phyloP scores from a whole-genome alignment of 805 yeast genomes.

The Kazachstania psychrophila region DNA sequence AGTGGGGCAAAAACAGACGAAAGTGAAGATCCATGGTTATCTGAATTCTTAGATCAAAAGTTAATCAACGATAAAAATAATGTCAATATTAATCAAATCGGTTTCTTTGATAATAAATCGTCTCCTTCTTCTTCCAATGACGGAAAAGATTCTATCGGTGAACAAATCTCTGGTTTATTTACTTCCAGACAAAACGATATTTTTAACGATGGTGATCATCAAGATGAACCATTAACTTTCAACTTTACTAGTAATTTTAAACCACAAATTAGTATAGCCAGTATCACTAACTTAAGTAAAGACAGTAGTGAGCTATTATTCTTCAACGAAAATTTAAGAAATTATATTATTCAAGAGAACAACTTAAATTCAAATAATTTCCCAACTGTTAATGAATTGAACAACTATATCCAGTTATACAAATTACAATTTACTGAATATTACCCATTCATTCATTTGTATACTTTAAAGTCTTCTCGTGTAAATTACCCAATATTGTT shows the following conservation, averaged over 20 bases:
- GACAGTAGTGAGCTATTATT: too few relatives aligned
- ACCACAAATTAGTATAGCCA: background rate
- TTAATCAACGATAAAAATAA: slow-evolving; percentile 7
- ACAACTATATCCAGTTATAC: slow-evolving; percentile 61
- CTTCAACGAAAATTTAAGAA: slow-evolving; percentile 45
- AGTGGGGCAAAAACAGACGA: slow-evolving; percentile 3
- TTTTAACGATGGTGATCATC: slow-evolving; percentile 25
- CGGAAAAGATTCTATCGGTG: slow-evolving; percentile 10
- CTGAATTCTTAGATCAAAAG: slow-evolving; percentile 5
- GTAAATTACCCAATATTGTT: slow-evolving; percentile 53
- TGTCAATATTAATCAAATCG: slow-evolving; percentile 45
- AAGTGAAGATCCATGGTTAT: slow-evolving; percentile 11
- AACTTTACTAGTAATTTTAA: background rate
- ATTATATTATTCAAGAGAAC: slow-evolving; percentile 44
- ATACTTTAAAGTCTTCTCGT: slow-evolving; percentile 42
- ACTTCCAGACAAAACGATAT: slow-evolving; percentile 56
- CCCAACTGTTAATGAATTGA: slow-evolving; percentile 69
- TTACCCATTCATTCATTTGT: slow-evolving; percentile 75
- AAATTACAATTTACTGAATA: slow-evolving; percentile 70
- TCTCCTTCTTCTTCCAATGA: background rate
- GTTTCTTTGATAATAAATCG: slow-evolving; percentile 31
- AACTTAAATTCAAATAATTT: slow-evolving; percentile 49
- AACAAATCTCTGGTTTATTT: slow-evolving; percentile 50
- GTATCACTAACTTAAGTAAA: slow-evolving; percentile 30
- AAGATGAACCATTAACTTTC: slow-evolving; percentile 2